Base-by-base conservation (phyloP, 2,329 filamentous ascomycete genomes). In the Gnomoniopsis sp. region DNA sequence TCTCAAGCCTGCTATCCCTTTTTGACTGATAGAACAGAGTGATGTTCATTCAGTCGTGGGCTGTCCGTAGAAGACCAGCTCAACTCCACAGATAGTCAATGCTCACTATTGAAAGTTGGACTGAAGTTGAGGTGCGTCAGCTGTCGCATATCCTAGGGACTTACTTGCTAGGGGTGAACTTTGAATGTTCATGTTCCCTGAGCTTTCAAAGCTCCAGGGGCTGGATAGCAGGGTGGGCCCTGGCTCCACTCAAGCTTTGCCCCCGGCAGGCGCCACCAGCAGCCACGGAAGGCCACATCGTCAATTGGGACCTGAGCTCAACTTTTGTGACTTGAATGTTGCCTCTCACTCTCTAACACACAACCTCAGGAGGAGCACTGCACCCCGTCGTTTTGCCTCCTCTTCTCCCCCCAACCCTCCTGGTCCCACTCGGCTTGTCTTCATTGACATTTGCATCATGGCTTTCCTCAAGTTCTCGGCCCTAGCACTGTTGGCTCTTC, bases 381-480 rank as follows among this genome's bases (percentile, higher is more conserved):
- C 60, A 46, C 36, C 55, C 52, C 55, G 36, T 55, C 46, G 58
- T 50, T 52, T 55, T 48, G 54, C 51, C 41, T 23, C 36, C 43
- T 22, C 26, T 41, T 22, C 52, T 36, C 50, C 38, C 43, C 56
- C 38, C 43, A 54, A 47, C 62, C 48, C 19, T 55, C 38, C 53
- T 43, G 55, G 59, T 55, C 52, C 54, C 53, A 48, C 55, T 51
- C 17, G 63, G 26, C 48, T 56, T 59, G 58, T 57, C 52, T 62
- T 61, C 62, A 55, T 73, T 52, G 36, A 19, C 55, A 30, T 30
- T 8, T 30, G 26, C 26, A 79, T 72, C 71, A 95, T 95, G 90
- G 85, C 88, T 77, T 85, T 83, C 71, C 81, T 90, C 75, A 88
- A 86, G 77, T 81, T 89, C 69, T 85, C 89, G 67, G 80, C 88